phyloP scores from a whole-genome alignment of 192 early-diverging fungal species.

The Coemansia sp. region DNA sequence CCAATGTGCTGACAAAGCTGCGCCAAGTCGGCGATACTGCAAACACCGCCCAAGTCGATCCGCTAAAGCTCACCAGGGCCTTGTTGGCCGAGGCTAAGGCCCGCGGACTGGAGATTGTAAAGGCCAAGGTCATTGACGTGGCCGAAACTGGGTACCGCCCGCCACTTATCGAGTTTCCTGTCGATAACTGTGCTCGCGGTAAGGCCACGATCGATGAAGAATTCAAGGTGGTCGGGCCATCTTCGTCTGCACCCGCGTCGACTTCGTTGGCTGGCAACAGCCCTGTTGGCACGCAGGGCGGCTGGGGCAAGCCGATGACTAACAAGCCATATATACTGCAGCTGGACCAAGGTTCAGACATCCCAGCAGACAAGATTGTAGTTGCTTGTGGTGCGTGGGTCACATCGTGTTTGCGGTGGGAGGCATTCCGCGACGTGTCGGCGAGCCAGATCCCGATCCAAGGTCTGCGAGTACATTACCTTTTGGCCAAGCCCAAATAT shows the following conservation, averaged over 20 bases:
- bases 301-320: slow-evolving; percentile 3
- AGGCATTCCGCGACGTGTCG: slow-evolving; percentile 54
- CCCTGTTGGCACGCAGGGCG: not conserved
- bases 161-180: slow-evolving; percentile 40
- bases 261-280: not conserved
- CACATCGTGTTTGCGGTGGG: slow-evolving; percentile 49
- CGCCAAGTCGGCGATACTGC: slow-evolving; percentile 40
- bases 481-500: slow-evolving; percentile 38
- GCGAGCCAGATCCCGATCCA: slow-evolving; percentile 56
- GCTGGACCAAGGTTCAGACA: slow-evolving; percentile 41
- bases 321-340: slow-evolving; percentile 41
- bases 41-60: slow-evolving; percentile 52
- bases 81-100: slow-evolving; percentile 47
- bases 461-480: slow-evolving; percentile 54
- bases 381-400: slow-evolving; percentile 56
- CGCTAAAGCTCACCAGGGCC: slow-evolving; percentile 46
- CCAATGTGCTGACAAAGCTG: slow-evolving; percentile 37
- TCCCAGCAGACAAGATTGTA: slow-evolving; percentile 50
- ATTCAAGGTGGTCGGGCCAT: not conserved
- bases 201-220: slow-evolving; percentile 10
- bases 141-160: slow-evolving; percentile 45
- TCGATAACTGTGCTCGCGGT: slow-evolving; percentile 18
- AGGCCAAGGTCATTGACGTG: slow-evolving; percentile 51
- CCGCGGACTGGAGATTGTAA: slow-evolving; percentile 31
- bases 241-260: not conserved